These are phyloP conservation scores for Nyctanthes arbortristis DNA, from an alignment of 257 asterid genomes.

Conservation along the genomic window DNA sequence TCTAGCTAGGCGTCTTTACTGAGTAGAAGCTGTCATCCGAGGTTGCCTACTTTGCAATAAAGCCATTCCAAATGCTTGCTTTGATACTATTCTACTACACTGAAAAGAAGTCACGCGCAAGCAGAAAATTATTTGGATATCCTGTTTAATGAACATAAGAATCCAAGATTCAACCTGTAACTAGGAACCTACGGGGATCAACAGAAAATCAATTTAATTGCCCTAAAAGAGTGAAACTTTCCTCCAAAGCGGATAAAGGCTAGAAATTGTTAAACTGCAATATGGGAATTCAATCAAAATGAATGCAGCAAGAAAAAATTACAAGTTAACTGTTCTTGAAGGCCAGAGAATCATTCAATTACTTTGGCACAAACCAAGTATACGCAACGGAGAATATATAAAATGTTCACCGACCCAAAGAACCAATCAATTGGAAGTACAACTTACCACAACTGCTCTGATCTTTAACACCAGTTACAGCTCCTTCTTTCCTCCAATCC, in stretches of 20 bases:
- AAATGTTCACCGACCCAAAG: background rate
- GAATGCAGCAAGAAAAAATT: background rate
- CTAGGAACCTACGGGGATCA: too few relatives aligned
- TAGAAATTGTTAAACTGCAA: background rate
- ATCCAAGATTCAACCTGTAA: too few relatives aligned
- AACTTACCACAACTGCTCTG: constrained; percentile 89
- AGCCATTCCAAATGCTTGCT: too few relatives aligned
- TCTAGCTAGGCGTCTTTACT: too few relatives aligned
- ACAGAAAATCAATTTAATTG: background rate
- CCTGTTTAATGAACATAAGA: too few relatives aligned
- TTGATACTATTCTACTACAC: too few relatives aligned
- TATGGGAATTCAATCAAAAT: background rate
- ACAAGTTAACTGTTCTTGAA: too few relatives aligned
- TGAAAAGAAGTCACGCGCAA: too few relatives aligned
- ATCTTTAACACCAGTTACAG: constrained; percentile 82
- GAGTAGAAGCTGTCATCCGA: too few relatives aligned
- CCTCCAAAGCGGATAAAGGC: background rate
- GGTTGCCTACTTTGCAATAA: too few relatives aligned
- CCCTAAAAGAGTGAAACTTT: background rate
- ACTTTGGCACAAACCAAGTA: background rate
- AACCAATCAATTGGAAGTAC: background rate
- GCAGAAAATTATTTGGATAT: too few relatives aligned
- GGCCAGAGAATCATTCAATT: constrained; percentile 16
- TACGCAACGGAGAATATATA: background rate
- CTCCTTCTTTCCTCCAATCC: constrained; percentile 93